Evolutionary conservation across 768 basidiomycete species (phyloP), one percentile per base, ranked within the genome.

Genomic region (Sistotremastrum niveocremeum): DNA sequence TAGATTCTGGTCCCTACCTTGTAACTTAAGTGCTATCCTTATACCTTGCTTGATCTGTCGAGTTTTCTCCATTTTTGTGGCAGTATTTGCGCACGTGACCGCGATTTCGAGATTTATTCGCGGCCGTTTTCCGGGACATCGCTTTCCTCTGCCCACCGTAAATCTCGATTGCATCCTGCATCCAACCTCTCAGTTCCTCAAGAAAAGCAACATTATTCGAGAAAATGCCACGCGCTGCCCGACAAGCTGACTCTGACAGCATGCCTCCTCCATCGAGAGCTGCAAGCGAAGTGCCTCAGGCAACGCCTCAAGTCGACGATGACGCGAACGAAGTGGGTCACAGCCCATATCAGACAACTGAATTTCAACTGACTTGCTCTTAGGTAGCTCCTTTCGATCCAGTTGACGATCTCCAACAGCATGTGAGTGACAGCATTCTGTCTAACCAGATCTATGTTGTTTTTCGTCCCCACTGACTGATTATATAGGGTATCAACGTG

Each of bases 401-500:
- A 5, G 53, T 62, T 6, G 60, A 61, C 39, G 60, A 62, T 34
- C 57, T 61, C 4, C 58, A 60, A 41, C 48, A 56, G 2, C 59
- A 60, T 49, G 61, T 60, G 37, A 29, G 54, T 44, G n/a, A 3
- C 43, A 11, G 36, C 48, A 12, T 44, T 39, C 46, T 39, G 28
- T 46, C 30, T 41, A 20, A 29, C 34, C 20, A 33, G 44, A 42
- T 33, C 39, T 44, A 49, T 30, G 45, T 37, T 39, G 39, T 34
- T 45, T 30, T 37, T 6, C 53, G 20, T 20, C 20, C 20, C 20
- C 20, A 20, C 20, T 20, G 20, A 20, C 20, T 20, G 20, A 20
- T 20, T 20, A 20, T 20, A 20, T 20, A 94, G 90, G 90, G 91
- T 9, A 93, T 94, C 61, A 94, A 91, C 52, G 80, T 90, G 30